Base-by-base conservation (phyloP, 768 basidiomycete species). In the Steccherinum ochraceum region DNA sequence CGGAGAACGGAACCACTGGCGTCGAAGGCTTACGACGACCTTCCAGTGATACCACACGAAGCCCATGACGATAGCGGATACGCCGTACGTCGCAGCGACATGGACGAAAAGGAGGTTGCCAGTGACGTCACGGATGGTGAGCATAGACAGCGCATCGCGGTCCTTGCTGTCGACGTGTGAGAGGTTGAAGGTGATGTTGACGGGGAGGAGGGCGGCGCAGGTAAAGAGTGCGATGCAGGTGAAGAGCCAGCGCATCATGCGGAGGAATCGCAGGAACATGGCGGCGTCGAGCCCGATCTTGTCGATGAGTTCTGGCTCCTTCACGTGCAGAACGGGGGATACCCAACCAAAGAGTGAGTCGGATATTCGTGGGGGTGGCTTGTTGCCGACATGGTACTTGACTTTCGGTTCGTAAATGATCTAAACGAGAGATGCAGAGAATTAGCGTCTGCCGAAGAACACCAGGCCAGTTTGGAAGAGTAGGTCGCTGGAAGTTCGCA, bases 251-350 rank as follows among this genome's bases (percentile, higher is more conserved):
- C 92, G 85, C 63, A 86, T 77, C 69, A 99, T 80, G 49, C 93
- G 84, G 21, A 88, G 79, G 67, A 98, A 97, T 23, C 95, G 86
- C 20, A 99, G 79, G 67, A 87, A 99, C 20, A 87, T 79, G 45
- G 93, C 90, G 0, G 94, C 95, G 62, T 99, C 96, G 10, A 96
- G 81, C 23, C 95, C 95, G 66, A 90, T 72, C 65, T 88, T 89
- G 58, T 89, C 84, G 24, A 95, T 72, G 26, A 96, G 80, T 55
- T 93, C 88, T n/a, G 89, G 83, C 64, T 97, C 93, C 61, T 85
- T 86, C 21, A 87, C 84, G 55, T 83, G 79, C 27, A 91, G 61
- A 39, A 97, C 79, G 0, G 93, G 93, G 5, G 86, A 83, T 0
- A 97, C 71, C 95, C 95, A 99, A 55, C 91, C 89, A 45, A 92